Percentiles rank a stretch among this genome's conserved stretches.
phyloP scores from a whole-genome alignment of 2,329 filamentous ascomycete genomes.

The Fusarium vanettenii region DNA sequence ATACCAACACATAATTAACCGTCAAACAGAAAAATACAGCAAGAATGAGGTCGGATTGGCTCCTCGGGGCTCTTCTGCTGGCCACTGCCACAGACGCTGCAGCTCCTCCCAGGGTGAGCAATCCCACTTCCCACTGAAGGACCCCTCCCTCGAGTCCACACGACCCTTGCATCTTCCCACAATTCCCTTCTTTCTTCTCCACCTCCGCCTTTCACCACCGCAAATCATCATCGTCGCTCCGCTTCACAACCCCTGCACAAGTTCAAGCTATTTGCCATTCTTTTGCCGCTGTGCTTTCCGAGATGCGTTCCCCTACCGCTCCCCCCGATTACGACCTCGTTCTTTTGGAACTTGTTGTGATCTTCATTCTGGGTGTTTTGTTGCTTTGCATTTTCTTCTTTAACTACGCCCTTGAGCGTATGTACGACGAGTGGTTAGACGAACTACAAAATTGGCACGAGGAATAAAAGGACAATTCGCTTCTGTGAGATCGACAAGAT shows the following conservation, averaged over 20 bases:
- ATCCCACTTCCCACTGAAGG: not conserved
- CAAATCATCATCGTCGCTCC: not conserved
- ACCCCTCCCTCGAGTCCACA: not conserved
- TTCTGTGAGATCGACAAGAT: constrained; percentile 11
- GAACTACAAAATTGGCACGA: too few relatives aligned
- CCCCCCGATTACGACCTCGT: not conserved
- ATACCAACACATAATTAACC: not conserved
- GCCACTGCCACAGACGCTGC: constrained; percentile 44
- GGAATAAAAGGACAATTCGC: not conserved
- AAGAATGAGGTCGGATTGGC: constrained; percentile 50
- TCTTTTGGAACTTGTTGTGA: not conserved
- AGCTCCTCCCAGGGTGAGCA: constrained; percentile 31
- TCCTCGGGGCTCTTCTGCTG: constrained; percentile 48
- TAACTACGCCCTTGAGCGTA: not conserved
- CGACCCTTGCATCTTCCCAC: not conserved
- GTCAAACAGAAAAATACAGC: not conserved
- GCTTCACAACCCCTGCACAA: not conserved
- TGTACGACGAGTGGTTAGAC: not conserved
- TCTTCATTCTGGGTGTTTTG: not conserved
- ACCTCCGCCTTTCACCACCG: not conserved
- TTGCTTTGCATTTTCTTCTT: too few relatives aligned
- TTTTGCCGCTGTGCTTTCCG: not conserved
- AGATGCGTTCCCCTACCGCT: not conserved
- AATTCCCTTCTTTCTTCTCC: constrained; percentile 4
- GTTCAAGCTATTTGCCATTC: not conserved